These are phyloP conservation scores for Calocybe indica DNA, from an alignment of 768 basidiomycete genomes.

Conservation along the genomic window DNA sequence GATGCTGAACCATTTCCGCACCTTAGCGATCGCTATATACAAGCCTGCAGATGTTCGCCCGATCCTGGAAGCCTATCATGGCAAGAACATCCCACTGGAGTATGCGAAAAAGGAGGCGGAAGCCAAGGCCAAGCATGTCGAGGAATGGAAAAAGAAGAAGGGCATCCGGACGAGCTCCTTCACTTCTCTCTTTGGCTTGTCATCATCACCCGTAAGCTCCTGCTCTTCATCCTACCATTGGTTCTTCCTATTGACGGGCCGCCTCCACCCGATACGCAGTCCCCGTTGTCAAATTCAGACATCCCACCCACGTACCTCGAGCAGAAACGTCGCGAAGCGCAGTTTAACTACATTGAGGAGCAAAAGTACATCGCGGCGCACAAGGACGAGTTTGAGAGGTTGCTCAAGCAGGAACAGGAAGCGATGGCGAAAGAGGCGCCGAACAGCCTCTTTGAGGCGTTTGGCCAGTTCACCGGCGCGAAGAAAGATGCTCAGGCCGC, in stretches of 20 bases:
- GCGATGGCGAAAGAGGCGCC: slow-evolving; percentile 39
- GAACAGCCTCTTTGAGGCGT: slow-evolving; percentile 41
- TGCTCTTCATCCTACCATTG: neutral
- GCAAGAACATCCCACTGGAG: slow-evolving; percentile 84
- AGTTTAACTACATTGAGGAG: slow-evolving; percentile 41
- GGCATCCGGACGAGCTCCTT: slow-evolving; percentile 28
- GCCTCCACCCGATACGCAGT: slow-evolving; percentile 5
- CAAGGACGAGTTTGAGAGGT: slow-evolving; percentile 37
- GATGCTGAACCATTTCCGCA: neutral
- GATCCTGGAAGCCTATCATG: slow-evolving; percentile 77
- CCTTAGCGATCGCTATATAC: slow-evolving; percentile 86
- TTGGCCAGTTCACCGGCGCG: slow-evolving; percentile 23
- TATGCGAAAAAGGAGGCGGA: slow-evolving; percentile 87
- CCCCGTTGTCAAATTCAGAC: slow-evolving; percentile 16
- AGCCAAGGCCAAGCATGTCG: slow-evolving; percentile 68
- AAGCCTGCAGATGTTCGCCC: slow-evolving; percentile 83
- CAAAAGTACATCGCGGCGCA: slow-evolving; percentile 43
- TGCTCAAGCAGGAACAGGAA: slow-evolving; percentile 33
- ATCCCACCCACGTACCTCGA: slow-evolving; percentile 49
- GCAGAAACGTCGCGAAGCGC: slow-evolving; percentile 45
- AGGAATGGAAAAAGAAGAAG: slow-evolving; percentile 68
- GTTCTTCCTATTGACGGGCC: neutral
- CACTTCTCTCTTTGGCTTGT: slow-evolving; percentile 33
- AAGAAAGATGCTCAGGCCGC: slow-evolving; percentile 1
- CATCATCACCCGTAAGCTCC: slow-evolving; percentile 13